Evolutionary conservation across 2,329 filamentous ascomycete species (phyloP), one percentile per base, ranked within the genome.

Genomic region (Paraphaeosphaeria minitans): DNA sequence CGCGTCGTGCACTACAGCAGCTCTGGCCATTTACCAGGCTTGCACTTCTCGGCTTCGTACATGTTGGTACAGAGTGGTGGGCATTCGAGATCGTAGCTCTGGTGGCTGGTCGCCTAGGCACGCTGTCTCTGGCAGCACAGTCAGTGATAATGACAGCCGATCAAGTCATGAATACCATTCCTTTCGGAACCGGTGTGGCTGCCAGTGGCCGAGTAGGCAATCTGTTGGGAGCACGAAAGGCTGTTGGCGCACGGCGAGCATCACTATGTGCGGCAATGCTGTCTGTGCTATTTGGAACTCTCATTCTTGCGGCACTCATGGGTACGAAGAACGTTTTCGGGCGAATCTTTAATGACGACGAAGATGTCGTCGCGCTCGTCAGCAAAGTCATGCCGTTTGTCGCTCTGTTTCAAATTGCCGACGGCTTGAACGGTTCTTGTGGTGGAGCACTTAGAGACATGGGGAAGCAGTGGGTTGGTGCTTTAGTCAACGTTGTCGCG

Each of bases 11-110:
- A 49, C 89, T 90, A n/a, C 80, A 84, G 1, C 90, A 93, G 67
- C 81, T 90, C 16, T 78, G 84, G 16, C 87, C 87, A 0, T 96
- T 96, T 72, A 83, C 90, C 1, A 86, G 87, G 10, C 85, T 96
- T 3, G 91, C 92, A 0, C 76, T 89, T 14, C 80, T 96, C 0
- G 93, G 92, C 0, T 82, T 96, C 43, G 78, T 96, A 3, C 92
- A 96, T 63, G 90, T 96, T 5, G 93, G 91, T 3, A 95, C 92
- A 0, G 93, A 96, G 77, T 96, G 92, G 92, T 96, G 92, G 92
- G 93, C 92, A 0, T 96, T 96, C 67, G 92, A 96, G 77, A 94
- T 96, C 64, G 91, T 96, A 1, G 91, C 92, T 1, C 84, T 96
- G 0, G 91, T 90, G 1, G 92, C 92, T 5, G 92, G 92, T 1